Percentiles rank a stretch among this genome's conserved stretches.
phyloP scores from a whole-genome alignment of 73 alveolate species.

The Tetrahymena malaccensis region DNA sequence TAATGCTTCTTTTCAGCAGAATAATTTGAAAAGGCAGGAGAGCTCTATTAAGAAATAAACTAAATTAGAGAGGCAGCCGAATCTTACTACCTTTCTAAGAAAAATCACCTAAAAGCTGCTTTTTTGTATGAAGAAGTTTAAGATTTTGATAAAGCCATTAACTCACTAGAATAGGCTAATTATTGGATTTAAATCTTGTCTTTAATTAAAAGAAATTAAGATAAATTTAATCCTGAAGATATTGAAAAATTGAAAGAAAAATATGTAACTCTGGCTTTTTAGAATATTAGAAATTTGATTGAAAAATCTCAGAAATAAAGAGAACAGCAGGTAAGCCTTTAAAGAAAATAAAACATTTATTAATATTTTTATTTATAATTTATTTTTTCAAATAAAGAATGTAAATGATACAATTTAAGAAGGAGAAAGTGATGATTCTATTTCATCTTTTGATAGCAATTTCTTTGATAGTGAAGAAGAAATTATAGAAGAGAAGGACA shows the following conservation, averaged over 20 bases:
- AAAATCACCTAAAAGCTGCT: neutral
- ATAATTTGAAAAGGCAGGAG: conserved; percentile 54
- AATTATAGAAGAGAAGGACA: neutral
- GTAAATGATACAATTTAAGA: neutral
- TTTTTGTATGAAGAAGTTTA: neutral
- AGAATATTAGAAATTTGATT: neutral
- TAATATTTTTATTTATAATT: neutral
- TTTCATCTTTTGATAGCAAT: neutral
- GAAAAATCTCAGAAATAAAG: neutral
- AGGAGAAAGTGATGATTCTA: neutral
- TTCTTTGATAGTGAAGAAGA: neutral
- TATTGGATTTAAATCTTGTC: neutral
- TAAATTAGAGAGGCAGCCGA: conserved; percentile 71
- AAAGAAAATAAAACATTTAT: neutral
- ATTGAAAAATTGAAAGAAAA: neutral
- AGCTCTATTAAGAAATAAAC: conserved; percentile 22
- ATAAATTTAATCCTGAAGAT: neutral
- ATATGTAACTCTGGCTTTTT: neutral
- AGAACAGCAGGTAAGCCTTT: neutral
- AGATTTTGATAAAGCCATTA: neutral
- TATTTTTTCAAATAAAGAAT: neutral
- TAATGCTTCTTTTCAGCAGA: conserved; percentile 71
- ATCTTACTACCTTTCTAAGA: neutral
- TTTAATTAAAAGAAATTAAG: neutral
- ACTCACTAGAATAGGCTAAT: neutral